Evolutionary conservation across 352 stramenopile species (phyloP).

Genomic region (Phytopythium chamaehyphon): DNA sequence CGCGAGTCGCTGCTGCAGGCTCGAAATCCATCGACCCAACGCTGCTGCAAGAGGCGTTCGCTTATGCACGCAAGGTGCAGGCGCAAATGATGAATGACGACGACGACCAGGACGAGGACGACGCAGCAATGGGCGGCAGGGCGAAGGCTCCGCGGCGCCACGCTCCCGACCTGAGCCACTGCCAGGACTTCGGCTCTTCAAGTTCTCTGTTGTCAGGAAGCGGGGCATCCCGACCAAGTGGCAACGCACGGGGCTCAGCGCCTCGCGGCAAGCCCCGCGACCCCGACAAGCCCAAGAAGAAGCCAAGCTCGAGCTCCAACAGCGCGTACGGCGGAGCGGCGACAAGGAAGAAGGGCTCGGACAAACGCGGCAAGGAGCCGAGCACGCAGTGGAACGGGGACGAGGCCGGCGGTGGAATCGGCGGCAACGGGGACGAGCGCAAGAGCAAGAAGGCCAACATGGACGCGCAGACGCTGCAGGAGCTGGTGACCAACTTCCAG

Average conservation of each 20-base stretch:
- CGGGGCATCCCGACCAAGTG: neutral
- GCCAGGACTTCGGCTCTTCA: neutral
- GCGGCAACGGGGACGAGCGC: constrained; percentile 6
- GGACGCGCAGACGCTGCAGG: constrained; percentile 59
- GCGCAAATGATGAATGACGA: constrained; percentile 36
- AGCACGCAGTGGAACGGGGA: constrained; percentile 23
- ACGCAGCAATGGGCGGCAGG: constrained; percentile 5
- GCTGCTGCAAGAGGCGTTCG: constrained; percentile 72
- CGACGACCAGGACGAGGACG: constrained; percentile 29
- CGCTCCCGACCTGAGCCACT: neutral
- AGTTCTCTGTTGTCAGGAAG: neutral
- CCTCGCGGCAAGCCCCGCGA: neutral
- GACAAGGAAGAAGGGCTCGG: constrained; percentile 36
- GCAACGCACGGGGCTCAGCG: neutral
- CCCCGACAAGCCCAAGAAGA: constrained; percentile 5
- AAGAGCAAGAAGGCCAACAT: constrained; percentile 27
- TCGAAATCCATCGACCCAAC: constrained; percentile 49
- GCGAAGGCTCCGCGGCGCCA: neutral
- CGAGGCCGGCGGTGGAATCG: constrained; percentile 1
- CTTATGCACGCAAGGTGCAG: constrained; percentile 58
- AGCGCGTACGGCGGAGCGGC: constrained; percentile 6
- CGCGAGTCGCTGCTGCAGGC: constrained; percentile 5
- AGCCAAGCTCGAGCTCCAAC: neutral
- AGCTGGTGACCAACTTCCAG: constrained; percentile 69
- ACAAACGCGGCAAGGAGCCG: constrained; percentile 29